A percentile compares a stretch with the other conserved stretches of the same genome.
Evolutionary conservation across 805 yeast species (phyloP).

Genomic region (Pichia gijzeniarum): DNA sequence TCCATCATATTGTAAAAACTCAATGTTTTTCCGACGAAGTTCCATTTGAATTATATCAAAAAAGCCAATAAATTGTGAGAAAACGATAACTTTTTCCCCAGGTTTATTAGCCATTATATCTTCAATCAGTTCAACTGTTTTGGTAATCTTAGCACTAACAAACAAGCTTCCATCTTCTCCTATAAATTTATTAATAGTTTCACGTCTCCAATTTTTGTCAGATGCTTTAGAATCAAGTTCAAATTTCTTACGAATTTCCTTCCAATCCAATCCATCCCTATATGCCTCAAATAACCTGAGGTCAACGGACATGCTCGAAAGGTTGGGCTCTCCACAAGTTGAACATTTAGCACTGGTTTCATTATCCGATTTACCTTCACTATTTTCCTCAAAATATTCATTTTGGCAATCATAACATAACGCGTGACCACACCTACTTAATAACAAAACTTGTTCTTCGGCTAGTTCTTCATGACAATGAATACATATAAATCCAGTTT

Average conservation of each 20-base stretch:
- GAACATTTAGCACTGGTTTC: slow-evolving; percentile 44
- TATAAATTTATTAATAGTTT: slow-evolving; percentile 24
- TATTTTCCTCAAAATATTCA: slow-evolving; percentile 42
- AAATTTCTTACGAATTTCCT: slow-evolving; percentile 19
- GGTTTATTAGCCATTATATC: slow-evolving; percentile 44
- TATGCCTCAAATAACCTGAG: slow-evolving; percentile 48
- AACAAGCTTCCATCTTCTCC: slow-evolving; percentile 39
- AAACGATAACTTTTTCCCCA: slow-evolving; percentile 72
- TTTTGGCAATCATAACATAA: slow-evolving; percentile 56
- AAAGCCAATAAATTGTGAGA: slow-evolving; percentile 78
- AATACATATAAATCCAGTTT: slow-evolving; percentile 49
- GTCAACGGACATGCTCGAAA: slow-evolving; percentile 37
- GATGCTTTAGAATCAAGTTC: slow-evolving; percentile 20
- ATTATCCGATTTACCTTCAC: slow-evolving; percentile 30
- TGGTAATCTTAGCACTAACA: slow-evolving; percentile 64
- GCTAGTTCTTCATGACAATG: slow-evolving; percentile 52
- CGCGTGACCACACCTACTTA: slow-evolving; percentile 68
- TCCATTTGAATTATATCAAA: slow-evolving; percentile 59
- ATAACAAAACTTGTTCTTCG: slow-evolving; percentile 38
- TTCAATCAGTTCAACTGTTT: slow-evolving; percentile 50
- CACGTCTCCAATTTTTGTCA: slow-evolving; percentile 22
- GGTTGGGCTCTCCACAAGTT: slow-evolving; percentile 40
- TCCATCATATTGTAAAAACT: slow-evolving; percentile 71
- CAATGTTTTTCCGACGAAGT: slow-evolving; percentile 41
- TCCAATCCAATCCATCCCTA: slow-evolving; percentile 25